Evolutionary conservation across 139 green algal genomes (phyloP).

Genomic region (Auxenochlorella pyrenoidosa): DNA sequence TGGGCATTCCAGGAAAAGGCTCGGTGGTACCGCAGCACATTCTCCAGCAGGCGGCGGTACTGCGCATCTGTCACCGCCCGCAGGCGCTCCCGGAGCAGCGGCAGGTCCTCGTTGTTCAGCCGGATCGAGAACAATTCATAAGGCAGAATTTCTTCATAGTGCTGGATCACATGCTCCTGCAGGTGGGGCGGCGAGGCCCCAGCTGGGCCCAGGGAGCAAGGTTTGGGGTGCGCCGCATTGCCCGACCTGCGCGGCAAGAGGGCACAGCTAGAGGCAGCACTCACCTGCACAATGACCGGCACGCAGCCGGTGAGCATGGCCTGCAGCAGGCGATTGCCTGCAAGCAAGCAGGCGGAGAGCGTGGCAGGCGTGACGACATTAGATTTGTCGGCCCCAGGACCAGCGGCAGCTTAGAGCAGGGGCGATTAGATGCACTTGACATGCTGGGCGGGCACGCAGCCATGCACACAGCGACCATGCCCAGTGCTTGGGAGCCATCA

Average conservation of each 20-base stretch:
- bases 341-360: neutral
- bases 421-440: neutral
- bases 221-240: neutral
- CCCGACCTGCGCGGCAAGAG: neutral
- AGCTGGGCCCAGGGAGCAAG: neutral
- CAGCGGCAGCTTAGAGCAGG: neutral
- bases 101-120: slow-evolving; percentile 40
- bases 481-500: no score
- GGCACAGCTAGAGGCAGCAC: neutral
- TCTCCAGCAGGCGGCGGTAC: slow-evolving; percentile 3
- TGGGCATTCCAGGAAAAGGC: neutral
- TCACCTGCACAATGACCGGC: slow-evolving; percentile 62
- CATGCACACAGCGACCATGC: no score
- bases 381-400: no score
- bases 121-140: slow-evolving; percentile 63
- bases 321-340: slow-evolving; percentile 47
- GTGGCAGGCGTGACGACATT: no score
- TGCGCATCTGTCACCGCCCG: slow-evolving; percentile 36
- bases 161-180: slow-evolving; percentile 44
- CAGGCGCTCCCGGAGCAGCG: slow-evolving; percentile 47
- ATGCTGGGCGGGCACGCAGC: no score
- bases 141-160: slow-evolving; percentile 59
- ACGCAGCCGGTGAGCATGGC: slow-evolving; percentile 56
- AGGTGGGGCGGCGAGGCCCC: neutral
- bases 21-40: neutral